phyloP scores from a whole-genome alignment of 176 grass and related monocot species.

The Saccharum spontaneum region DNA sequence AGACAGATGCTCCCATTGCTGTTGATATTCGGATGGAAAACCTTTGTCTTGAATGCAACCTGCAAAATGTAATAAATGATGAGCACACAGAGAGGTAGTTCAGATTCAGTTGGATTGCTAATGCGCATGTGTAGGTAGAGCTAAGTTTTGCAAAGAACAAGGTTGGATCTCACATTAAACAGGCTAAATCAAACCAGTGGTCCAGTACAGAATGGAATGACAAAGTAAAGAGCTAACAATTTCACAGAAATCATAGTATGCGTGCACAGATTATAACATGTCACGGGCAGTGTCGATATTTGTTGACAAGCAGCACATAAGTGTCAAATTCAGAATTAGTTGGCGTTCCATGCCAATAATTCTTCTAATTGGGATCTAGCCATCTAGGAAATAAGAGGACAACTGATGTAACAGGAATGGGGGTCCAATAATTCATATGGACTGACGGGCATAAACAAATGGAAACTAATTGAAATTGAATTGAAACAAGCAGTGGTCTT shows the following conservation, averaged over 20 bases:
- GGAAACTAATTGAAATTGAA: background rate
- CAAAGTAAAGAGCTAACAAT: background rate
- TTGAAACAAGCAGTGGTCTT: background rate
- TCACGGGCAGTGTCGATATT: background rate
- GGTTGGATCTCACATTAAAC: background rate
- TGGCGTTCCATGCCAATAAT: background rate
- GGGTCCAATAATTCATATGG: background rate
- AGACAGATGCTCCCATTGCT: conserved; percentile 65
- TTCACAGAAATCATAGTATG: background rate
- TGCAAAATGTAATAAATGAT: background rate
- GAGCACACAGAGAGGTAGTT: background rate
- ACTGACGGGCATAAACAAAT: background rate
- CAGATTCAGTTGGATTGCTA: background rate
- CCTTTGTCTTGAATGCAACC: conserved; percentile 60
- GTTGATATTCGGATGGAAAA: conserved; percentile 64
- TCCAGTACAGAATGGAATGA: background rate
- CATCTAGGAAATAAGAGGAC: background rate
- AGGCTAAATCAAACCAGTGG: background rate
- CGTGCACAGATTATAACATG: background rate
- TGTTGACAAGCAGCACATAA: background rate
- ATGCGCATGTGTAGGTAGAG: background rate
- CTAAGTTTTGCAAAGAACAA: background rate
- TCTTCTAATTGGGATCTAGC: background rate
- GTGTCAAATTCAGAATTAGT: background rate
- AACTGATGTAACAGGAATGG: background rate